These are phyloP conservation scores for Penicillium cosmopolitanum DNA, from an alignment of 495 filamentous ascomycete species.

Conservation along the genomic window DNA sequence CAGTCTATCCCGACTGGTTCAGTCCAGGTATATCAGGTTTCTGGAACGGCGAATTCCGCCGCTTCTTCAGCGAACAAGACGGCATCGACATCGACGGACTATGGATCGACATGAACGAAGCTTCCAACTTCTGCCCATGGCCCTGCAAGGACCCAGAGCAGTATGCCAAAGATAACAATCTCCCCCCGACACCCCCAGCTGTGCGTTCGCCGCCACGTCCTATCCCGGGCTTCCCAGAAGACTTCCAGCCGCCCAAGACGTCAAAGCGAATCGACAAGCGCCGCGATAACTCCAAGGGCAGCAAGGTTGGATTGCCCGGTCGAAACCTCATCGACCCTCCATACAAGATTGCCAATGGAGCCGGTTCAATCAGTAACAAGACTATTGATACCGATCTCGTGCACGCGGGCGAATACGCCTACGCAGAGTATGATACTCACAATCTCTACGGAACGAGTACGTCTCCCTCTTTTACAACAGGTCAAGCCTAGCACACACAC, in stretches of 20 bases:
- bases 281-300: conserved; percentile 19
- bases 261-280: conserved; percentile 19
- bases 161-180: conserved; percentile 54
- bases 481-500: neutral
- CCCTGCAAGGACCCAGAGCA: conserved; percentile 68
- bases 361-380: conserved; percentile 68
- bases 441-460: conserved; percentile 80
- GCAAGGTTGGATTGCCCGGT: conserved; percentile 58
- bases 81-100: conserved; percentile 84
- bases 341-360: conserved; percentile 76
- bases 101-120: conserved; percentile 91
- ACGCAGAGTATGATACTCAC: conserved; percentile 78
- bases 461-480: conserved; percentile 13
- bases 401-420: conserved; percentile 64
- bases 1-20: conserved; percentile 88
- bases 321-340: conserved; percentile 71
- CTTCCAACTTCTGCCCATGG: conserved; percentile 70
- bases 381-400: conserved; percentile 76
- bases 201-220: conserved; percentile 62
- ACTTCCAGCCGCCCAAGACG: conserved; percentile 63
- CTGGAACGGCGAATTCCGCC: conserved; percentile 73
- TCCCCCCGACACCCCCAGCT: conserved; percentile 68
- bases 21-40: conserved; percentile 64
- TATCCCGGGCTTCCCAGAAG: conserved; percentile 71
- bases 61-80: conserved; percentile 65